These are phyloP conservation scores for Puccinia sorghi DNA, from an alignment of 1,284 basidiomycete species.

Conservation along the genomic window DNA sequence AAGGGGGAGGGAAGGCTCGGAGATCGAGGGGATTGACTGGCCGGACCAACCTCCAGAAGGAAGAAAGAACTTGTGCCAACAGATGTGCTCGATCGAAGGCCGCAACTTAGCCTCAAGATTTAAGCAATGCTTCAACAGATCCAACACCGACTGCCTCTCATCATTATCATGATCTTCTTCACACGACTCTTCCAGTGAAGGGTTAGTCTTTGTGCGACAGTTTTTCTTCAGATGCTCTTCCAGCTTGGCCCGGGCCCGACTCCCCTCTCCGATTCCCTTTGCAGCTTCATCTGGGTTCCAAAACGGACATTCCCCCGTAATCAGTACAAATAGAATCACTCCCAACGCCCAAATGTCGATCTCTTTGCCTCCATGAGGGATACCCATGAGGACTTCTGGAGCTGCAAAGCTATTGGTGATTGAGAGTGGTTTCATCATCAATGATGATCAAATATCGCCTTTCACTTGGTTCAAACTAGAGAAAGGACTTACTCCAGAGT, in stretches of 20 bases:
- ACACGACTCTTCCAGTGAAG: constrained; percentile 64
- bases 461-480: background rate
- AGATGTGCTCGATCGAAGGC: constrained; percentile 78
- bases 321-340: constrained; percentile 92
- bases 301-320: constrained; percentile 94
- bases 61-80: constrained; percentile 73
- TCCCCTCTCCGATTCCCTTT: constrained; percentile 69
- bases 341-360: constrained; percentile 99
- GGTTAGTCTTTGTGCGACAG: constrained; percentile 71
- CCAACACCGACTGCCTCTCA: constrained; percentile 59
- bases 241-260: constrained; percentile 63
- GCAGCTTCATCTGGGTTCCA: constrained; percentile 80
- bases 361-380: constrained; percentile 90
- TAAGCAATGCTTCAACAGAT: constrained; percentile 75
- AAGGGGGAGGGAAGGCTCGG: background rate
- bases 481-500: constrained; percentile 54
- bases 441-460: background rate
- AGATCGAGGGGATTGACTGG: constrained; percentile 10
- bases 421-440: background rate
- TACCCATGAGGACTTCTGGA: constrained; percentile 91
- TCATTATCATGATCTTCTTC: constrained; percentile 63
- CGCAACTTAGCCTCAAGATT: constrained; percentile 69
- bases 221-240: constrained; percentile 59
- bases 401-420: constrained; percentile 72
- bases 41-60: constrained; percentile 60